Evolutionary conservation across 257 asterid species (phyloP).

Genomic region (Buddleja alternifolia): DNA sequence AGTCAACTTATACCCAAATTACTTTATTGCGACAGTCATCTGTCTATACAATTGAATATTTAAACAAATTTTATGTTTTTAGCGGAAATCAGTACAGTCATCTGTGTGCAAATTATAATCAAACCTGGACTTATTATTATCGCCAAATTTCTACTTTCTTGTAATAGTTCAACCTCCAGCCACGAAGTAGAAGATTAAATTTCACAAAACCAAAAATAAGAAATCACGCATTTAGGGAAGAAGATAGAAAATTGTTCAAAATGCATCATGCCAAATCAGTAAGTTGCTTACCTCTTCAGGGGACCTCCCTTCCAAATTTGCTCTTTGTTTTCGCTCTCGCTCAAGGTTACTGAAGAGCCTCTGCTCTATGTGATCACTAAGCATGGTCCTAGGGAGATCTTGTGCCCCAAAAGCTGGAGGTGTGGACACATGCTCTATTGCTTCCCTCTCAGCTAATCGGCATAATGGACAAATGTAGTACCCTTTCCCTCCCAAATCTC

Average conservation of each 20-base stretch:
- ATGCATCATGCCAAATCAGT: constrained; percentile 11
- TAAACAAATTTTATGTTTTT: not conserved
- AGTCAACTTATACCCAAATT: not conserved
- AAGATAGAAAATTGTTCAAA: not conserved
- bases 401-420: constrained; percentile 50
- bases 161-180: not conserved
- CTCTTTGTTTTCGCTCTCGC: constrained; percentile 63
- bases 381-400: constrained; percentile 71
- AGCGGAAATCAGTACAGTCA: not conserved
- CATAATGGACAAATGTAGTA: constrained; percentile 63
- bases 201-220: not conserved
- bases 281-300: constrained; percentile 62
- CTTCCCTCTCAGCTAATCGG: constrained; percentile 49
- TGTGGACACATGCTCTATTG: constrained; percentile 37
- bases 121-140: not conserved
- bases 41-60: not conserved
- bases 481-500: constrained; percentile 52
- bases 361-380: constrained; percentile 70
- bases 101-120: constrained; percentile 1
- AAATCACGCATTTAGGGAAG: too few species aligned
- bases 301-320: constrained; percentile 44
- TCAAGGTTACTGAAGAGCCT: constrained; percentile 59
- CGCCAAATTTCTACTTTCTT: not conserved
- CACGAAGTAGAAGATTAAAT: not conserved
- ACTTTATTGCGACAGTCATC: too few species aligned